A percentile compares a stretch with the other conserved stretches of the same genome.
Evolutionary conservation across 441 rosid genomes (phyloP).

Genomic region (Croton laevigatus): DNA sequence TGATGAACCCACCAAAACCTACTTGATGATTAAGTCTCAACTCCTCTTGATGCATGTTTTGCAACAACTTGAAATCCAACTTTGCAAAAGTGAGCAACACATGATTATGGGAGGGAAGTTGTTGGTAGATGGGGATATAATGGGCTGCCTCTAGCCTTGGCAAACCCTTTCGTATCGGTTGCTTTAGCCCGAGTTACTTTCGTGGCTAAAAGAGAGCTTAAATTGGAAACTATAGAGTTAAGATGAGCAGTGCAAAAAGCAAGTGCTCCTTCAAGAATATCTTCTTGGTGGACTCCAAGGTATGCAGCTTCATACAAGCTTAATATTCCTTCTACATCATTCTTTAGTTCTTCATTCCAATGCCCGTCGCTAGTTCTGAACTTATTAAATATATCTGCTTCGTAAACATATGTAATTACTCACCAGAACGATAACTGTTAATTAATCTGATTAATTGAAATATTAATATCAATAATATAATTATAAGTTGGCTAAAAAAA

Average conservation of each 20-base stretch:
- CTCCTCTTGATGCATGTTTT: constrained; percentile 26
- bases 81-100: constrained; percentile 26
- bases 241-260: constrained; percentile 23
- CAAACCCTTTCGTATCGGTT: constrained; percentile 22
- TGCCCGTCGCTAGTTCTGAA: constrained; percentile 19
- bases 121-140: constrained; percentile 21
- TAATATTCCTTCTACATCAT: constrained; percentile 22
- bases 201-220: background rate
- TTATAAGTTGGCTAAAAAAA: too few relatives aligned
- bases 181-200: constrained; percentile 27
- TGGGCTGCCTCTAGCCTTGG: constrained; percentile 28
- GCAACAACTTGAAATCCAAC: constrained; percentile 30
- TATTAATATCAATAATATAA: too few relatives aligned
- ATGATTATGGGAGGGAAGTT: constrained; percentile 12
- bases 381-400: constrained; percentile 27
- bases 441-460: too few relatives aligned
- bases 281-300: constrained; percentile 26
- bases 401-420: background rate
- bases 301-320: constrained; percentile 31
- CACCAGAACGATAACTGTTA: too few relatives aligned
- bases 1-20: background rate
- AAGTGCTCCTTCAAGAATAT: constrained; percentile 28
- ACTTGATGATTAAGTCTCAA: constrained; percentile 23
- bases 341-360: constrained; percentile 10
- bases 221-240: background rate